These are phyloP conservation scores for Leishmania gerbilli DNA, from an alignment of 208 protist genomes.

Conservation along the genomic window DNA sequence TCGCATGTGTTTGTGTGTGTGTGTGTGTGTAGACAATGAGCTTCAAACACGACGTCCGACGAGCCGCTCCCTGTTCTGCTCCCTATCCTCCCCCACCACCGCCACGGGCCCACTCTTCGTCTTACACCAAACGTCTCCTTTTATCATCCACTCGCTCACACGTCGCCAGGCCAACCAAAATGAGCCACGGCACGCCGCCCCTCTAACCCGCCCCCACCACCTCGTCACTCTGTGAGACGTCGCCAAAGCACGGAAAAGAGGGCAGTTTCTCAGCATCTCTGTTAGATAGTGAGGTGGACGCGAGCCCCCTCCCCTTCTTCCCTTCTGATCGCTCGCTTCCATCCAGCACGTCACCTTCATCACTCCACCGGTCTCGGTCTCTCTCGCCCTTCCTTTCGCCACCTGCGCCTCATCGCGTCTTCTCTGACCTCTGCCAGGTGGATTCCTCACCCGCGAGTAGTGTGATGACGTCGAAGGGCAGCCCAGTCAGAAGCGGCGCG, in stretches of 20 bases:
- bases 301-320: neutral
- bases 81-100: constrained; percentile 6
- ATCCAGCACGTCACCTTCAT: neutral
- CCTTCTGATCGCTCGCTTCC: neutral
- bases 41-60: neutral
- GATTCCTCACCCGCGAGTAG: neutral
- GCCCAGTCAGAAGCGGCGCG: neutral
- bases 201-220: neutral
- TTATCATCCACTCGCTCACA: neutral
- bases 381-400: neutral
- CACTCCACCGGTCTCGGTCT: neutral
- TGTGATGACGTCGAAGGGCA: neutral
- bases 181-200: neutral
- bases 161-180: neutral
- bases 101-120: neutral
- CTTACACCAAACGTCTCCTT: neutral
- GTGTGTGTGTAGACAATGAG: neutral
- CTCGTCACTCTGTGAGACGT: neutral
- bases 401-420: neutral
- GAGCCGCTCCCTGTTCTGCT: constrained; percentile 1
- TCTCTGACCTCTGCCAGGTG: neutral
- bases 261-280: neutral
- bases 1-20: neutral
- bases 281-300: neutral
- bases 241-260: neutral